phyloP scores from a whole-genome alignment of 140 eudicot genomes.

The Cichorium intybus region DNA sequence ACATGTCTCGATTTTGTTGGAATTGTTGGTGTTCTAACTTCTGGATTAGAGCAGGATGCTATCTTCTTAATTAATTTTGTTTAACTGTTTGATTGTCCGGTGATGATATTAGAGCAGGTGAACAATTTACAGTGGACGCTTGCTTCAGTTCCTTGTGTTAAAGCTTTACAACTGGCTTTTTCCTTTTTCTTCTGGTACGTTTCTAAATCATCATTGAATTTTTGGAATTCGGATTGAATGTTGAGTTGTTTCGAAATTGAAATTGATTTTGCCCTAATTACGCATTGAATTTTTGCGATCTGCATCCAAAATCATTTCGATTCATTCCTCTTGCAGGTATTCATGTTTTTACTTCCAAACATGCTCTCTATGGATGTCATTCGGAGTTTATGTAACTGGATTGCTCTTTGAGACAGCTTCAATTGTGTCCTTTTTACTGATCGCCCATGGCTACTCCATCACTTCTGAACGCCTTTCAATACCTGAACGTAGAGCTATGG shows the following conservation, averaged over 20 bases:
- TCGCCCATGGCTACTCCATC: slow-evolving; percentile 91
- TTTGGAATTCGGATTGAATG: neutral
- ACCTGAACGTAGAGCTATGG: slow-evolving; percentile 72
- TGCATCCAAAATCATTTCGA: neutral
- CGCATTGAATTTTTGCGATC: neutral
- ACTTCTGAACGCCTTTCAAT: slow-evolving; percentile 82
- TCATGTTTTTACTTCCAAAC: slow-evolving; percentile 73
- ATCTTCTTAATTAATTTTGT: neutral
- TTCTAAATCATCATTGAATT: neutral
- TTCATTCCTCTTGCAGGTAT: slow-evolving; percentile 52
- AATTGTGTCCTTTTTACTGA: slow-evolving; percentile 73
- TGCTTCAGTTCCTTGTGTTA: slow-evolving; percentile 78
- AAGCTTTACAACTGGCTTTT: slow-evolving; percentile 72
- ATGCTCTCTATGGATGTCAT: slow-evolving; percentile 97
- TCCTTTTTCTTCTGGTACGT: slow-evolving; percentile 89
- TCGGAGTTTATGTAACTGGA: slow-evolving; percentile 92
- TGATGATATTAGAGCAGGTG: slow-evolving; percentile 68
- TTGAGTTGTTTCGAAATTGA: neutral
- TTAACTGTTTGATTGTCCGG: neutral
- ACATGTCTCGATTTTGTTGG: neutral
- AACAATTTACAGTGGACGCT: slow-evolving; percentile 90
- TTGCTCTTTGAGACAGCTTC: slow-evolving; percentile 84
- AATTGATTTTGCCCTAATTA: neutral
- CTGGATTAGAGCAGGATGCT: too few species aligned
- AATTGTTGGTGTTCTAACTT: neutral